Conservation (phyloP, 2,329 filamentous ascomycete species). For the Colletotrichum spinosum region DNA sequence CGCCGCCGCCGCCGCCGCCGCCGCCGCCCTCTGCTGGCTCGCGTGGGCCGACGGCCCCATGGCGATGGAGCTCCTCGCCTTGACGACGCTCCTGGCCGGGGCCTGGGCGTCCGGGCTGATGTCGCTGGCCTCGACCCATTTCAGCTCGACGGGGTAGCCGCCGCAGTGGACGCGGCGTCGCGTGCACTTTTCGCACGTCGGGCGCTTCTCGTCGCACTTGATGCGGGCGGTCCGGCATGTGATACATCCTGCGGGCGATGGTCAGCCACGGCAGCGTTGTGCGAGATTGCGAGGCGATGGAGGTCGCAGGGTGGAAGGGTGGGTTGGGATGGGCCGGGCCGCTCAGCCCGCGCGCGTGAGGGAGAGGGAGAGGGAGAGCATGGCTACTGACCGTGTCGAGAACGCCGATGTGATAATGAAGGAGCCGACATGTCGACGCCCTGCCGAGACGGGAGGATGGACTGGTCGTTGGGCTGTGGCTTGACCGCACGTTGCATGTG, state of each 20-base stretch:
- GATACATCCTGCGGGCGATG: constrained; percentile 8
- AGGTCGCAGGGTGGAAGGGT: no score
- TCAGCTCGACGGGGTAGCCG: constrained; percentile 23
- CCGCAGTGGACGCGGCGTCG: constrained; percentile 12
- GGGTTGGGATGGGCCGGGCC: no score
- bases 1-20: neutral
- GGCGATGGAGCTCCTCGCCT: constrained; percentile 1
- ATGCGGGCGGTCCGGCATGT: constrained; percentile 18
- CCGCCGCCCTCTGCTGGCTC: neutral
- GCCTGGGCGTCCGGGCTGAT: constrained; percentile 5
- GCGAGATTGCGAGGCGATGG: neutral
- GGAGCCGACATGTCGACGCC: no score
- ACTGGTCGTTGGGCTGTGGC: no score
- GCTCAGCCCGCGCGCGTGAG: no score
- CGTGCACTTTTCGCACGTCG: constrained; percentile 12
- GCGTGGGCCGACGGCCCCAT: neutral
- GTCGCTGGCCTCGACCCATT: constrained; percentile 28
- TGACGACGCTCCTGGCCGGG: constrained; percentile 12
- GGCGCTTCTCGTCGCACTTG: constrained; percentile 27
- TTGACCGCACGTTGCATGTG: no score
- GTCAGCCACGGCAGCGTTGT: neutral
- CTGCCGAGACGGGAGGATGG: no score
- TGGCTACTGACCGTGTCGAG: no score
- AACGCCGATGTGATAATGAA: no score
- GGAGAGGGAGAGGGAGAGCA: no score